Conservation (phyloP, 2,329 filamentous ascomycete species). For the Cladosporium sp. region DNA sequence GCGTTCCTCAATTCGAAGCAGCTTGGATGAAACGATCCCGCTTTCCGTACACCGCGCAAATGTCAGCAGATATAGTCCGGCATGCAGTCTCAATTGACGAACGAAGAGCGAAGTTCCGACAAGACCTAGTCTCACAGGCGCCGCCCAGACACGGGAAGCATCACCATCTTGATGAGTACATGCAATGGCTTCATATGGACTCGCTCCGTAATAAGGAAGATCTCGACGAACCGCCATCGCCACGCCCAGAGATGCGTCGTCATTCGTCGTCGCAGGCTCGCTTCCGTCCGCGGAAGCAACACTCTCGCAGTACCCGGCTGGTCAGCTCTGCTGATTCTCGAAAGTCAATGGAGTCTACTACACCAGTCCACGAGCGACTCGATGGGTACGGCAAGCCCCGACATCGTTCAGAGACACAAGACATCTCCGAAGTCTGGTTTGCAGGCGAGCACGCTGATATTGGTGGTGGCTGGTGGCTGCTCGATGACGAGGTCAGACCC, state of each 20-base stretch:
- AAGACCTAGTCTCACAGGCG: slow-evolving; percentile 61
- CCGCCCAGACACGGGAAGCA: slow-evolving; percentile 23
- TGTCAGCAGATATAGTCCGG: slow-evolving; percentile 60
- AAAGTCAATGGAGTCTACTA: slow-evolving; percentile 27
- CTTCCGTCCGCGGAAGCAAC: slow-evolving; percentile 19
- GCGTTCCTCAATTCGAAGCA: slow-evolving; percentile 66
- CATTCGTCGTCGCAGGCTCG: slow-evolving; percentile 17
- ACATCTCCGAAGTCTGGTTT: slow-evolving; percentile 81
- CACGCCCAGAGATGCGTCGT: slow-evolving; percentile 17
- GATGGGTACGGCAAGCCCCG: slow-evolving; percentile 14
- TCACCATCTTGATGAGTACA: slow-evolving; percentile 19
- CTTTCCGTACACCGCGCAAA: slow-evolving; percentile 66
- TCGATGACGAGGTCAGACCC: slow-evolving; percentile 17
- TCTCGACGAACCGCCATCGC: slow-evolving; percentile 22
- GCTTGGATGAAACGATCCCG: slow-evolving; percentile 76
- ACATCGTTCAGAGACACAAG: slow-evolving; percentile 31
- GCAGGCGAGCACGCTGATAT: slow-evolving; percentile 57
- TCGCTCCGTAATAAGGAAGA: slow-evolving; percentile 18
- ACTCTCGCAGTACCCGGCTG: neutral
- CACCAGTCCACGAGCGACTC: slow-evolving; percentile 6
- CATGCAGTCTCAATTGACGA: slow-evolving; percentile 73
- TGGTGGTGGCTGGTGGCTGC: slow-evolving; percentile 23
- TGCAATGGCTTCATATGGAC: slow-evolving; percentile 15
- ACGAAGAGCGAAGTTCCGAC: slow-evolving; percentile 69
- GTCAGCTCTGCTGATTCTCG: slow-evolving; percentile 30